A percentile compares a stretch with the other conserved stretches of the same genome.
Evolutionary conservation across 768 basidiomycete genomes (phyloP).

Genomic region (Cytidiella melzeri): DNA sequence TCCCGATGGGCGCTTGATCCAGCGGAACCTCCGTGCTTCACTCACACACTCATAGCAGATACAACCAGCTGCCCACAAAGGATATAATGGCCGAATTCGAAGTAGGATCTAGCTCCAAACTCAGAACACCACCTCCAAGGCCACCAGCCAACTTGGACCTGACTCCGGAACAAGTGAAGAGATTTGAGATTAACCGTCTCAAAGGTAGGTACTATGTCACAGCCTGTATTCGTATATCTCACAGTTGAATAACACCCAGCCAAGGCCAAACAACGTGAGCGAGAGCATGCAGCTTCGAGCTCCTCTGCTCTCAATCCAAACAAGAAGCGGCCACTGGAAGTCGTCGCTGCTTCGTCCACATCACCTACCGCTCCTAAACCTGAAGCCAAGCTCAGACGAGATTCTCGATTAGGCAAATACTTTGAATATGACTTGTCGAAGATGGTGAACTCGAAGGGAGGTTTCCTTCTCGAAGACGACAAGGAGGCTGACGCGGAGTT

Average conservation of each 20-base stretch:
- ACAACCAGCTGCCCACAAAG: no score
- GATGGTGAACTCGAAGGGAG: constrained; percentile 95
- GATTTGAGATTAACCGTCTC: constrained; percentile 73
- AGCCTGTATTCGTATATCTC: neutral
- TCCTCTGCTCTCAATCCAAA: constrained; percentile 56
- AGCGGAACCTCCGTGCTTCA: neutral
- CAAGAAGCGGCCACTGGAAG: constrained; percentile 66
- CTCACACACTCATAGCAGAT: no score
- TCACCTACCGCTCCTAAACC: constrained; percentile 53
- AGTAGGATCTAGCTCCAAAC: constrained; percentile 19
- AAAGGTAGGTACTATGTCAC: constrained; percentile 42
- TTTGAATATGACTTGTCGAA: constrained; percentile 97
- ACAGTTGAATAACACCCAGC: constrained; percentile 34
- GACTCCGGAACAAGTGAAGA: constrained; percentile 64
- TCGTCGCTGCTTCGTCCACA: constrained; percentile 48
- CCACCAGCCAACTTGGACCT: constrained; percentile 22
- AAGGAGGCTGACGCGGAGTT: constrained; percentile 73
- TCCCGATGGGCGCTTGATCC: neutral
- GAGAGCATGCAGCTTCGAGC: constrained; percentile 46
- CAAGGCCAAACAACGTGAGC: constrained; percentile 67
- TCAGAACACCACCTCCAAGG: constrained; percentile 37
- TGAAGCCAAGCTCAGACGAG: constrained; percentile 55
- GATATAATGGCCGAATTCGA: constrained; percentile 11
- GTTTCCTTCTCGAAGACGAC: constrained; percentile 89
- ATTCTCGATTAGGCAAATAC: constrained; percentile 81